Base-by-base conservation (phyloP, 768 basidiomycete genomes). In the Mycena vitilis region DNA sequence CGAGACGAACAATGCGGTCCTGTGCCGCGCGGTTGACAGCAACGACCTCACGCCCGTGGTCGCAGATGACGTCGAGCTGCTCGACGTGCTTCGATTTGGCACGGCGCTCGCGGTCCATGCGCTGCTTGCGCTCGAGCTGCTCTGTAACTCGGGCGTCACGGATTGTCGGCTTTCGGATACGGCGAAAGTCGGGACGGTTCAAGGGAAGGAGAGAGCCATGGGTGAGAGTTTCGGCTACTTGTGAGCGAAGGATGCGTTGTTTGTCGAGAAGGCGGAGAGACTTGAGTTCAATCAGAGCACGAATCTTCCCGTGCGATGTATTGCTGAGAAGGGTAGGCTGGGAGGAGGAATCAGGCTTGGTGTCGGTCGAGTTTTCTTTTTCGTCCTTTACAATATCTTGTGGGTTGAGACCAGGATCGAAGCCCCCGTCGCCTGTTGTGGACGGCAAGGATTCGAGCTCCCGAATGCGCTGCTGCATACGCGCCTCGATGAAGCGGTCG, bases 1-100 rank as follows among this genome's bases (percentile, higher is more conserved):
- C 92, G 23, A 99, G 85, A 65, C 92, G 91, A 30, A 86, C 83
- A 34, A 93, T 84, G 18, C 91, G 87, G 48, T 89, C 85, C 64
- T 89, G 83, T 48, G 91, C 90, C 18, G 82, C 83, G 37, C 89
- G 82, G 75, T 92, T 92, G 37, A 84, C 88, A n/a, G 82, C 83
- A 44, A 91, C 78, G 56, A 98, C 84, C 37, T 93, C 90, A 62
- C 85, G 86, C 0, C 95, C 95, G 78, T 99, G 97, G 42, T 84
- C 78, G 75, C 91, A 92, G 71, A 99, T 98, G 65, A 93, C 87
- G 37, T 83, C 85, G 74, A 99, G 91, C 74, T 99, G 96, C 71
- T 97, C 96, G 75, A 97, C 88, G 75, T 99, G 98, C 77, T 97
- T 96, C 82, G 95, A 92, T 79, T 99, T 99, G 49, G 96, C 96